Conservation (phyloP, 345 rosid species). For the Cardamine resedifolia region DNA sequence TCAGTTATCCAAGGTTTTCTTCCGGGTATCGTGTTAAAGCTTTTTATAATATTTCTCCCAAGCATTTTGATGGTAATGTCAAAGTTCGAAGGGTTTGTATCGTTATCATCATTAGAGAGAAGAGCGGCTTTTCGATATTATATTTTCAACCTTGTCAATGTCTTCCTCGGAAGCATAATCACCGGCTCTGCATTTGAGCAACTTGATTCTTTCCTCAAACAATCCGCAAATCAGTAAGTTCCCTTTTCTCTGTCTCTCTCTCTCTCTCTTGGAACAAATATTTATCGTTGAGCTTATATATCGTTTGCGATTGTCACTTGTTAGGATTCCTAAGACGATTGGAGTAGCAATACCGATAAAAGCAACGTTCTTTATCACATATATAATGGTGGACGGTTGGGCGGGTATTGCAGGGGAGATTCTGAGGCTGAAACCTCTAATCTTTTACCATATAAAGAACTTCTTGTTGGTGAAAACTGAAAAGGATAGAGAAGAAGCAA, state of each 20-base stretch:
- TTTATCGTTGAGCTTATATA: conserved; percentile 12
- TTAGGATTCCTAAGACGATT: conserved; percentile 77
- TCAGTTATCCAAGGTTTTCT: conserved; percentile 83
- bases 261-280: background rate
- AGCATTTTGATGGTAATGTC: conserved; percentile 92
- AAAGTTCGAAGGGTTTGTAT: conserved; percentile 85
- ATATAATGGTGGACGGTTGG: conserved; percentile 99
- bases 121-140: conserved; percentile 86
- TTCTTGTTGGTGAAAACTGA: conserved; percentile 92
- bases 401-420: conserved; percentile 92
- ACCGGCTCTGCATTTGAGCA: conserved; percentile 83
- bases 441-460: conserved; percentile 87
- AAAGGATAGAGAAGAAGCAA: conserved; percentile 91
- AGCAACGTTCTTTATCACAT: conserved; percentile 96
- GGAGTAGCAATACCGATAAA: conserved; percentile 85
- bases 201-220: conserved; percentile 59
- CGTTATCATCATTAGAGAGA: conserved; percentile 82
- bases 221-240: conserved; percentile 71
- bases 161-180: conserved; percentile 75
- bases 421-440: conserved; percentile 76
- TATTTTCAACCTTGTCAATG: conserved; percentile 73
- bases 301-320: background rate
- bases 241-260: too few relatives aligned
- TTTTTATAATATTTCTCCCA: conserved; percentile 90
- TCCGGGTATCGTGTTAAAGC: conserved; percentile 87